Conservation (phyloP, 331 rosid species). For the Prunus yedoensis region DNA sequence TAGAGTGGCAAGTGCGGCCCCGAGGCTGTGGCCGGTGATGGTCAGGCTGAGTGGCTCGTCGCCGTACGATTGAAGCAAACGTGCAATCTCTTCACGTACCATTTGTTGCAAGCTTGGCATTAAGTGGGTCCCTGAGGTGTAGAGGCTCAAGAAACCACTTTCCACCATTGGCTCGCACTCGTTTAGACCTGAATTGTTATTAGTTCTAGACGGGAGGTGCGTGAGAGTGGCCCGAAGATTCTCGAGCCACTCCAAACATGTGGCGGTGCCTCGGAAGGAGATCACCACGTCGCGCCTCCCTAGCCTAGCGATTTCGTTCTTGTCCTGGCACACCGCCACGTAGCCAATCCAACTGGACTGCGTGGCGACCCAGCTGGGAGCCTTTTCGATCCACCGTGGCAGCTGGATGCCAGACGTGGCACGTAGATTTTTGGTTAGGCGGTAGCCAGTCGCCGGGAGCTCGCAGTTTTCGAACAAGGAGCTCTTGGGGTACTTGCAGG, state of each 20-base stretch:
- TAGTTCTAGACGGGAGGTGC: neutral
- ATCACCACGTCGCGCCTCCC: slow-evolving; percentile 52
- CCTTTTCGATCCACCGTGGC: slow-evolving; percentile 38
- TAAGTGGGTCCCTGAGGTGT: slow-evolving; percentile 36
- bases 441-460: slow-evolving; percentile 37
- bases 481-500: slow-evolving; percentile 32
- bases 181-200: neutral
- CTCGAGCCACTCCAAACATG: slow-evolving; percentile 48
- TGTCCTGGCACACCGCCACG: slow-evolving; percentile 45
- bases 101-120: slow-evolving; percentile 47
- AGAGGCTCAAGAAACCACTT: slow-evolving; percentile 65
- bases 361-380: slow-evolving; percentile 33
- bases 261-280: slow-evolving; percentile 47
- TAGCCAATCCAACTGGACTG: slow-evolving; percentile 54
- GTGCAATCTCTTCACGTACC: slow-evolving; percentile 44
- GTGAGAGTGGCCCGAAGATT: slow-evolving; percentile 68
- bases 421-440: slow-evolving; percentile 32
- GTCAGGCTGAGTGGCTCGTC: slow-evolving; percentile 59
- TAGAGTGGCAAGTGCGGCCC: slow-evolving; percentile 72
- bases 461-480: slow-evolving; percentile 25
- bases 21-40: slow-evolving; percentile 80
- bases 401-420: slow-evolving; percentile 45
- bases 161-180: slow-evolving; percentile 58
- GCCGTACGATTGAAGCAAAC: slow-evolving; percentile 37
- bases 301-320: slow-evolving; percentile 34